A percentile compares a stretch with the other conserved stretches of the same genome.
Evolutionary conservation across 768 basidiomycete genomes (phyloP).

Genomic region (Auriscalpium orientale): DNA sequence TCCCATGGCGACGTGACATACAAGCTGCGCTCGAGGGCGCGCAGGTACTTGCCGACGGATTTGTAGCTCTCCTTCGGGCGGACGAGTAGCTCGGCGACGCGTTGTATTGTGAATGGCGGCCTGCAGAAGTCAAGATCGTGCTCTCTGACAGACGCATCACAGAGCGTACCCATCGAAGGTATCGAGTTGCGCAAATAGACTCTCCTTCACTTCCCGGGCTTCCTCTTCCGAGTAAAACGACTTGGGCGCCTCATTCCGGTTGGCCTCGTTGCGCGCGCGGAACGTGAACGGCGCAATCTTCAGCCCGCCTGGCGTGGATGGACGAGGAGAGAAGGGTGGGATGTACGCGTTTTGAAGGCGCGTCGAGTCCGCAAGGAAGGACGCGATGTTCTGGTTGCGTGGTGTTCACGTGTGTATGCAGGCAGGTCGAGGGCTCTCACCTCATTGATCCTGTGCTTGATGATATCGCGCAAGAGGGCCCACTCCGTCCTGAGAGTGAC

Average conservation of each 20-base stretch:
- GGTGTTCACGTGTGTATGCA: neutral
- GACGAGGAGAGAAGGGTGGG: slow-evolving; percentile 29
- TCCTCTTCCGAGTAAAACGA: slow-evolving; percentile 56
- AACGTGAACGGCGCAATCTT: slow-evolving; percentile 70
- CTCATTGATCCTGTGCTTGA: slow-evolving; percentile 65
- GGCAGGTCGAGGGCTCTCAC: slow-evolving; percentile 27
- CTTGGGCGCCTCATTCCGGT: slow-evolving; percentile 46
- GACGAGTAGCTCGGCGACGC: slow-evolving; percentile 75
- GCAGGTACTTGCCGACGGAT: slow-evolving; percentile 78
- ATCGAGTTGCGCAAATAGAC: slow-evolving; percentile 58
- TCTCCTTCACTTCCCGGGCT: slow-evolving; percentile 45
- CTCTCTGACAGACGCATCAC: neutral
- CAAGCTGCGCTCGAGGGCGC: slow-evolving; percentile 75
- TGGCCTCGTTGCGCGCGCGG: slow-evolving; percentile 41
- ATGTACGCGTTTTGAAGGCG: slow-evolving; percentile 27
- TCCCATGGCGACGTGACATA: slow-evolving; percentile 79
- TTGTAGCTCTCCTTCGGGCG: slow-evolving; percentile 66
- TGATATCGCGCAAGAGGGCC: slow-evolving; percentile 57
- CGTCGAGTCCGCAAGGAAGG: slow-evolving; percentile 24
- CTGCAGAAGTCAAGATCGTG: slow-evolving; percentile 16
- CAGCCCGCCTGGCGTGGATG: slow-evolving; percentile 44
- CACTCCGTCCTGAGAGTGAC: slow-evolving; percentile 50
- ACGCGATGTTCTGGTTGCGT: slow-evolving; percentile 23
- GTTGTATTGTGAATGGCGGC: slow-evolving; percentile 86
- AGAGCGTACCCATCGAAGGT: slow-evolving; percentile 63